Evolutionary conservation across 805 yeast species (phyloP).

Genomic region (Saccharomycopsis malanga): DNA sequence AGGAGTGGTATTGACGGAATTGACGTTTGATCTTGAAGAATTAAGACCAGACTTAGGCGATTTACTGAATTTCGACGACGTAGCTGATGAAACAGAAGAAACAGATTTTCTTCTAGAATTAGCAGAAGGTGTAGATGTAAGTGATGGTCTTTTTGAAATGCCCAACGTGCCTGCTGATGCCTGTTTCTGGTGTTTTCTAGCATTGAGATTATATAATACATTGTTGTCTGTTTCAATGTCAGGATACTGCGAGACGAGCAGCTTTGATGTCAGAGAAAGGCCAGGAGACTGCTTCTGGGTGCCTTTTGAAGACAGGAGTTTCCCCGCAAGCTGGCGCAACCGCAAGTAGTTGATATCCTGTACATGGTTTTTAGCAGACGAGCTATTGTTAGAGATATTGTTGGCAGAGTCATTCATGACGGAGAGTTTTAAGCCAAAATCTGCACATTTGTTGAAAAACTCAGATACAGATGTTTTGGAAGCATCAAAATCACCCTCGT

Average conservation of each 20-base stretch:
- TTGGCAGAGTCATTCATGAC: neutral
- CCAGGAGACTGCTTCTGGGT: too few species aligned
- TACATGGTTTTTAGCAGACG: too few species aligned
- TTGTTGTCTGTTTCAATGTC: too few species aligned
- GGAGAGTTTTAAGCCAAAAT: neutral
- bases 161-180: neutral
- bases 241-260: too few species aligned
- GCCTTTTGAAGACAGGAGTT: too few species aligned
- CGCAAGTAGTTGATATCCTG: too few species aligned
- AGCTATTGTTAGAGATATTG: neutral
- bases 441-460: neutral
- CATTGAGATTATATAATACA: too few species aligned
- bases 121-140: conserved; percentile 1
- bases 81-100: conserved; percentile 10
- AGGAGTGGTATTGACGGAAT: conserved; percentile 16
- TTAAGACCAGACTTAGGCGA: conserved; percentile 12
- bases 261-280: too few species aligned
- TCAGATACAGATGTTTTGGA: neutral
- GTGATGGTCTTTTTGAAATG: conserved; percentile 1
- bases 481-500: neutral
- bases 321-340: too few species aligned
- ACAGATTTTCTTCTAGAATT: conserved; percentile 10
- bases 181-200: neutral
- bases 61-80: conserved; percentile 15
- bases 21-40: conserved; percentile 1